Conservation (phyloP, 352 stramenopile genomes). For the Thraustochytrium sp. region DNA sequence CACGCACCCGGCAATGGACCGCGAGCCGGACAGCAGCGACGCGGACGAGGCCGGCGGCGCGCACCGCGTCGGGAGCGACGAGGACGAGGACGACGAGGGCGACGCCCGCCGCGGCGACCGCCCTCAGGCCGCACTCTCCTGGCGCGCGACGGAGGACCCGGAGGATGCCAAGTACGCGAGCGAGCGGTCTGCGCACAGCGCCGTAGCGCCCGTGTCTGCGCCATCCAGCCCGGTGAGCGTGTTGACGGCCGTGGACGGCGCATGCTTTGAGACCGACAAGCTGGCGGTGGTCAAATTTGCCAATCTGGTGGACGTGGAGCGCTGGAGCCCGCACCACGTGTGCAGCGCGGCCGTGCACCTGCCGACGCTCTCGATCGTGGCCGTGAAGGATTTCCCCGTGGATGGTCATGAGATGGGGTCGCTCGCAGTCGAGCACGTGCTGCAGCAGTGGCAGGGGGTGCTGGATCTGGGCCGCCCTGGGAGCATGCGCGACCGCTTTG, state of each 20-base stretch:
- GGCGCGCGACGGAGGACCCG: too few species aligned
- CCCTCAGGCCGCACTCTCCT: too few species aligned
- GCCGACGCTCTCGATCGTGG: constrained; percentile 73
- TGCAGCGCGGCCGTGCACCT: constrained; percentile 72
- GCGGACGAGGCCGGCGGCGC: too few species aligned
- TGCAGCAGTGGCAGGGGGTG: not conserved
- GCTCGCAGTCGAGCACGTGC: not conserved
- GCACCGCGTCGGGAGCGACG: too few species aligned
- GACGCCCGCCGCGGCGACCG: too few species aligned
- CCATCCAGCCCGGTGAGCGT: not conserved
- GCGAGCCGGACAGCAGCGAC: too few species aligned
- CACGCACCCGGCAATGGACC: too few species aligned
- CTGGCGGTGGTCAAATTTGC: constrained; percentile 21
- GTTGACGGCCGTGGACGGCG: not conserved
- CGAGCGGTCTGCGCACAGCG: too few species aligned
- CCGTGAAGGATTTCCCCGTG: constrained; percentile 71
- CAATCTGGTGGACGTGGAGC: not conserved
- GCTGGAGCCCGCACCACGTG: constrained; percentile 66
- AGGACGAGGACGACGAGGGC: too few species aligned
- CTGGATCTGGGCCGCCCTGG: not conserved
- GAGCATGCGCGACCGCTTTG: not conserved
- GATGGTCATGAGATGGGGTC: not conserved
- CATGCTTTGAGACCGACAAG: not conserved
- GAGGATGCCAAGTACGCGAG: too few species aligned
- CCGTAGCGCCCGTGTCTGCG: not conserved